These are phyloP conservation scores for Microdochium nivale DNA, from an alignment of 2,329 filamentous ascomycete genomes.

Conservation along the genomic window DNA sequence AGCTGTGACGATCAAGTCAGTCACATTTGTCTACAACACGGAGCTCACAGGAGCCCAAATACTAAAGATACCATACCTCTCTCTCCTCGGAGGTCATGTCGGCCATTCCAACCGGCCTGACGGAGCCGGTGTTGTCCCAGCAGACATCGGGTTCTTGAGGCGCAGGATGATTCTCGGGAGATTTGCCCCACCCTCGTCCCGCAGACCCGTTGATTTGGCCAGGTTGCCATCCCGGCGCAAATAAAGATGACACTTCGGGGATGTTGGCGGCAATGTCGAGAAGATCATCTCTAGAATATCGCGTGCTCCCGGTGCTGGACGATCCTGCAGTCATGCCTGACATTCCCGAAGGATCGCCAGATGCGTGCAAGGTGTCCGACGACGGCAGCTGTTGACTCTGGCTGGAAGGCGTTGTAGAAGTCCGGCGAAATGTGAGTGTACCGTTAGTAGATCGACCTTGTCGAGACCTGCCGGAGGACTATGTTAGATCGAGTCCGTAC, in stretches of 20 bases:
- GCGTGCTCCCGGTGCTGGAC: conserved; percentile 39
- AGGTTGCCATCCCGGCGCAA: conserved; percentile 72
- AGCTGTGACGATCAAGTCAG: conserved; percentile 40
- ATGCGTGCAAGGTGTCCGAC: conserved; percentile 19
- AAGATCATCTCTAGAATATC: conserved; percentile 74
- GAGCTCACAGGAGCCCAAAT: conserved; percentile 1
- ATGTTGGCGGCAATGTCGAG: conserved; percentile 59
- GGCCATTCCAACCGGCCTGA: conserved; percentile 62
- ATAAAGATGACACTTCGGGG: conserved; percentile 59
- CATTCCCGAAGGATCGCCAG: conserved; percentile 37
- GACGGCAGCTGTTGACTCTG: conserved; percentile 29
- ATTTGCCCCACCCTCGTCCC: conserved; percentile 67
- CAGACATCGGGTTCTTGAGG: conserved; percentile 82
- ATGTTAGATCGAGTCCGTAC: neutral
- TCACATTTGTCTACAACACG: conserved; percentile 7
- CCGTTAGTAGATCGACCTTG: conserved; percentile 51
- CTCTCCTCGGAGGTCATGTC: conserved; percentile 59
- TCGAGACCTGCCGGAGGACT: conserved; percentile 38
- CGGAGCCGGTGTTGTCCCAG: conserved; percentile 69
- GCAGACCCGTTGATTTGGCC: conserved; percentile 56
- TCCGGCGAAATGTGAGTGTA: conserved; percentile 55
- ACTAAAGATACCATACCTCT: conserved; percentile 33
- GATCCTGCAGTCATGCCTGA: conserved; percentile 50
- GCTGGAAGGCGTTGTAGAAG: conserved; percentile 44
- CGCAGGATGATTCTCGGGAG: conserved; percentile 62